Percentiles rank a stretch among this genome's conserved stretches.
Conservation (phyloP, 164 flowering plant species). For the Euptelea pleiosperma region DNA sequence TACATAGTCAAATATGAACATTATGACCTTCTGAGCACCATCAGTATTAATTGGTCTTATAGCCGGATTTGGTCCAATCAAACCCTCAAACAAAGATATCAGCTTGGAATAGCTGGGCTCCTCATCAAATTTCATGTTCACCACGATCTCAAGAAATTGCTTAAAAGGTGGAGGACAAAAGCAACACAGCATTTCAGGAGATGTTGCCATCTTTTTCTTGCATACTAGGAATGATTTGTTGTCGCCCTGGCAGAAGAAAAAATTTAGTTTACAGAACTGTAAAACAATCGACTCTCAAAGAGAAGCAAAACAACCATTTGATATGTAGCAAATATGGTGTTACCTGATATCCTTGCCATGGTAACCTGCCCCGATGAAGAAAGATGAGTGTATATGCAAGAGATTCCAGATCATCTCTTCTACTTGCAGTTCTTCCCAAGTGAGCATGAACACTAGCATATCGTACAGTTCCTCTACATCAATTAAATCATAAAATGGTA, state of each 20-base stretch:
- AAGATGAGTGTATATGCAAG: conserved; percentile 88
- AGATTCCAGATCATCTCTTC: conserved; percentile 96
- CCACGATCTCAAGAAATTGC: conserved; percentile 79
- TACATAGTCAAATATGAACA: not conserved
- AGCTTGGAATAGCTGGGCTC: conserved; percentile 82
- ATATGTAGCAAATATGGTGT: not conserved
- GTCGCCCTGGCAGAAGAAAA: conserved; percentile 55
- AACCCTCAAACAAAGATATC: conserved; percentile 67
- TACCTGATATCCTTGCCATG: conserved; percentile 97
- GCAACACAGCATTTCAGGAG: conserved; percentile 79
- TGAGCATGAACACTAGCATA: conserved; percentile 97
- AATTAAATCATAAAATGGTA: conserved; percentile 13
- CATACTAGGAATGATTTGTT: conserved; percentile 86
- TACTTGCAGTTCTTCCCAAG: conserved; percentile 90
- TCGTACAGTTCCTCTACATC: conserved; percentile 75
- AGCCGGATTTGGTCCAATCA: conserved; percentile 77
- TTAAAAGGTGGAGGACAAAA: conserved; percentile 78
- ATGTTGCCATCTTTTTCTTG: conserved; percentile 85
- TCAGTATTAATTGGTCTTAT: conserved; percentile 80
- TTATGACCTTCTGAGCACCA: conserved; percentile 79
- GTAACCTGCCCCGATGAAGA: conserved; percentile 75
- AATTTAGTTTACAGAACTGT: no score
- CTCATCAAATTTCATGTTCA: conserved; percentile 90
- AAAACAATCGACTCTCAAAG: no score
- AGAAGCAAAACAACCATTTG: not conserved